Percentiles rank a stretch among this genome's conserved stretches.
Conservation (phyloP, 495 filamentous ascomycete species). For the Aspergillus bertholletiae region DNA sequence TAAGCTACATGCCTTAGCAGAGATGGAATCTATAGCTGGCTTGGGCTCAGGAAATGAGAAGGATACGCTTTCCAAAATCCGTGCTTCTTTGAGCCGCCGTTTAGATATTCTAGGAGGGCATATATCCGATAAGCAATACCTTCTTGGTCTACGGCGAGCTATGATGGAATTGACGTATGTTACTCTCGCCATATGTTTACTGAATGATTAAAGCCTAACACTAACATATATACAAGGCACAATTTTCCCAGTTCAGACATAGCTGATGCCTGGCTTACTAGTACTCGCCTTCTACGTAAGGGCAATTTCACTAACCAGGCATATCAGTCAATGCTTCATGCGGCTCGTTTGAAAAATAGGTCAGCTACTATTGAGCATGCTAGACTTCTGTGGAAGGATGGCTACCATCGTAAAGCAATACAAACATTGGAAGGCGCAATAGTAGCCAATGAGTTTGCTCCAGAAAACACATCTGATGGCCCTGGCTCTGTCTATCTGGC, state of each 20-base stretch:
- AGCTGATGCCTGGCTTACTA: slow-evolving; percentile 81
- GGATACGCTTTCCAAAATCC: slow-evolving; percentile 35
- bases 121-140: slow-evolving; percentile 85
- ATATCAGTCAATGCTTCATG: slow-evolving; percentile 90
- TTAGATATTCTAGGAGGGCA: slow-evolving; percentile 83
- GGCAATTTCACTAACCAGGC: slow-evolving; percentile 75
- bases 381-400: slow-evolving; percentile 88
- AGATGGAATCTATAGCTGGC: slow-evolving; percentile 76
- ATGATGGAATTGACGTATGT: slow-evolving; percentile 67
- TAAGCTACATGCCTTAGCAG: slow-evolving; percentile 79
- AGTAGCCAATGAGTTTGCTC: slow-evolving; percentile 62
- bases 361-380: slow-evolving; percentile 92
- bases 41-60: slow-evolving; percentile 36
- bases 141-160: slow-evolving; percentile 83
- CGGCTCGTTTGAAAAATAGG: slow-evolving; percentile 74
- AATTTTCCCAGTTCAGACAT: slow-evolving; percentile 62
- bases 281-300: slow-evolving; percentile 82
- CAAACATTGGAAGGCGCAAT: slow-evolving; percentile 84
- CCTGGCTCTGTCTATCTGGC: slow-evolving; percentile 27
- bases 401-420: slow-evolving; percentile 92
- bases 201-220: background rate
- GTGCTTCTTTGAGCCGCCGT: slow-evolving; percentile 64
- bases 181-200: background rate
- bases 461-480: slow-evolving; percentile 44
- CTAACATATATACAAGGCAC: slow-evolving; percentile 29